These are phyloP conservation scores for Alternaria rosae DNA, from an alignment of 2,329 filamentous ascomycete species.

Conservation along the genomic window DNA sequence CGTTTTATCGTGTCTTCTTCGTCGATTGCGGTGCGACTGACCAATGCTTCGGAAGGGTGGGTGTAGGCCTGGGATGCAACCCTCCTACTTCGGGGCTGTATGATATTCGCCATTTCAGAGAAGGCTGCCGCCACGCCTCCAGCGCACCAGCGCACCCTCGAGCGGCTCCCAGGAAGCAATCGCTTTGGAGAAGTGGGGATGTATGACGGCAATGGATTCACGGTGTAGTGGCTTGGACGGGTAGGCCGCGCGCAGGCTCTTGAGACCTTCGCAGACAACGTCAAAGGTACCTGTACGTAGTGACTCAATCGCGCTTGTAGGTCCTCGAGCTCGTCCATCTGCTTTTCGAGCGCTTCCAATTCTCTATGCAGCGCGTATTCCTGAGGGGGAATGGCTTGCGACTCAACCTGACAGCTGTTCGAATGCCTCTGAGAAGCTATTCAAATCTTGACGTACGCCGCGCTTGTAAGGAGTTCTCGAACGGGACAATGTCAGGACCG, in stretches of 20 bases:
- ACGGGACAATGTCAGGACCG: slow-evolving; percentile 62
- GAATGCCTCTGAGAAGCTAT: slow-evolving; percentile 93
- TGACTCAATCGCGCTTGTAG: slow-evolving; percentile 56
- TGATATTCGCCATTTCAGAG: slow-evolving; percentile 29
- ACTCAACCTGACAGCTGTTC: slow-evolving; percentile 76
- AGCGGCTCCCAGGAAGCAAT: slow-evolving; percentile 80
- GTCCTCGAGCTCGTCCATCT: slow-evolving; percentile 38
- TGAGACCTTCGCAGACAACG: slow-evolving; percentile 54
- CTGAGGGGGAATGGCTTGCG: slow-evolving; percentile 68
- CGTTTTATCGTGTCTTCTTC: slow-evolving; percentile 36
- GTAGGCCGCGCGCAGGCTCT: slow-evolving; percentile 64
- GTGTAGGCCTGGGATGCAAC: slow-evolving; percentile 33
- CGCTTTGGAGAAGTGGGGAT: slow-evolving; percentile 77
- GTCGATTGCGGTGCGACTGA: slow-evolving; percentile 23
- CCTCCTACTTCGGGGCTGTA: slow-evolving; percentile 59
- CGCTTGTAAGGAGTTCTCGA: slow-evolving; percentile 62
- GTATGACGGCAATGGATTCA: slow-evolving; percentile 80
- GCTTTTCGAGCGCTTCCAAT: slow-evolving; percentile 50
- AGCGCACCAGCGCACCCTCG: slow-evolving; percentile 70
- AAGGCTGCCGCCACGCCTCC: slow-evolving; percentile 60
- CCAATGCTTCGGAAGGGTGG: slow-evolving; percentile 35
- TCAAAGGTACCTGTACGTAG: slow-evolving; percentile 62
- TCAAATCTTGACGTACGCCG: slow-evolving; percentile 80
- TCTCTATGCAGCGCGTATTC: slow-evolving; percentile 79
- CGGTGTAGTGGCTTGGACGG: slow-evolving; percentile 53